Evolutionary conservation across 2,329 filamentous ascomycete genomes (phyloP).

Genomic region (Rasamsonia emersonii): DNA sequence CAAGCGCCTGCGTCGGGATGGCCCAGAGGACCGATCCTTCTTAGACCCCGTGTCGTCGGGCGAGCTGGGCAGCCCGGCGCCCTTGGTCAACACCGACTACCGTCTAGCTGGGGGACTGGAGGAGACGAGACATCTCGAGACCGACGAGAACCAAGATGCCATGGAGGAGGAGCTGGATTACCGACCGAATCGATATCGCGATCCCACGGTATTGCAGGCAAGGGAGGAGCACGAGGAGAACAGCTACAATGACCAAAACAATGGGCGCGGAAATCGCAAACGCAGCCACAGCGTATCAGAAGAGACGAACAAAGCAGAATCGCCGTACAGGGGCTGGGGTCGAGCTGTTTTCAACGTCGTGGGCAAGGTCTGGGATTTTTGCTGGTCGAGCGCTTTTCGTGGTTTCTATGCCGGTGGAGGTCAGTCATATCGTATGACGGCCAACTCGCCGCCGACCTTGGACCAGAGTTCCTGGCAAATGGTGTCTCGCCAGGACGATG

Average conservation of each 20-base stretch:
- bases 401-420: conserved; percentile 86
- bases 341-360: conserved; percentile 35
- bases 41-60: conserved; percentile 14
- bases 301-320: conserved; percentile 8
- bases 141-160: conserved; percentile 16
- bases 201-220: conserved; percentile 15
- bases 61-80: conserved; percentile 24
- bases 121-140: conserved; percentile 14
- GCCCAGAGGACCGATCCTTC: conserved; percentile 16
- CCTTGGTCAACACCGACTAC: conserved; percentile 32
- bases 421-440: conserved; percentile 54
- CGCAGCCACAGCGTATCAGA: conserved; percentile 8
- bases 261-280: conserved; percentile 16
- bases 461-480: conserved; percentile 22
- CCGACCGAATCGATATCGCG: conserved; percentile 34
- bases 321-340: conserved; percentile 27
- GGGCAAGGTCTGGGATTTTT: conserved; percentile 76
- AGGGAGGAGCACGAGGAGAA: conserved; percentile 19
- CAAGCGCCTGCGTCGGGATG: conserved; percentile 22
- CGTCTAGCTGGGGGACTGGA: conserved; percentile 24
- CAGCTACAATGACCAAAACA: conserved; percentile 23
- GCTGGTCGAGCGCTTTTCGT: conserved; percentile 60
- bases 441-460: conserved; percentile 14
- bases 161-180: conserved; percentile 27
- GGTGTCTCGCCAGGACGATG: conserved; percentile 19